Base-by-base conservation (phyloP, 768 basidiomycete genomes). In the Phallus indusiatus region DNA sequence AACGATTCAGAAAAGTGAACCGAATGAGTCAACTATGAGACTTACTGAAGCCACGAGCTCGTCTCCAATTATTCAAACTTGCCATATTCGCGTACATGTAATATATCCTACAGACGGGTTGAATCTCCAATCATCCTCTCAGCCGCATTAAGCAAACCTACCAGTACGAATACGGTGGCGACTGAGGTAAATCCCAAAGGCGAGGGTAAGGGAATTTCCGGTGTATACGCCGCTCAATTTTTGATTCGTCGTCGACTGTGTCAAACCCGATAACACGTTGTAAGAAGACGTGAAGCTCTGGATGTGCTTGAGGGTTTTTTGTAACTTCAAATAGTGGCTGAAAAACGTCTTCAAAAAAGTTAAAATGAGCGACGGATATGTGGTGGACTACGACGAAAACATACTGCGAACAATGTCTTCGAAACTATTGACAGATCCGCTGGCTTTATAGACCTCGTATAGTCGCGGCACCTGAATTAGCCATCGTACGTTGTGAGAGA, bases 171-270 rank as follows among this genome's bases (percentile, higher is more conserved):
- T 92, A 97, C 0, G 94, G 93, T 0, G 96, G 96, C 47, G 91
- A 92, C 65, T 94, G 90, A 34, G 77, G 76, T 0, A 88, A 84
- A 70, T 94, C 81, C 96, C 96, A 99, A 46, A 91, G 74, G 46
- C 81, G 79, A 1, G 96, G 94, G 63, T 88, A 91, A 0, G 94
- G 94, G 75, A 90, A 96, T 69, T 96, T 98, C 67, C 86, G 88
- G 68, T 96, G 88, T 49, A 96, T 84, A 24, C 96, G 77, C 57
- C 93, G 76, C 71, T 99, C 96, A 0, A 83, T 76, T 73, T 97
- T 98, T 1, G 90, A 94, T 73, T 99, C 96, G 66, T 99, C 96
- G 65, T 99, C 96, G 20, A 99, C 96, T n/a, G 88, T 94, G 66
- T 98, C 96, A 67, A 99, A 96, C 5, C 96, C 96, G 54, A 98